Conservation (phyloP, 75 land plant species). For the Larix kaempferi region DNA sequence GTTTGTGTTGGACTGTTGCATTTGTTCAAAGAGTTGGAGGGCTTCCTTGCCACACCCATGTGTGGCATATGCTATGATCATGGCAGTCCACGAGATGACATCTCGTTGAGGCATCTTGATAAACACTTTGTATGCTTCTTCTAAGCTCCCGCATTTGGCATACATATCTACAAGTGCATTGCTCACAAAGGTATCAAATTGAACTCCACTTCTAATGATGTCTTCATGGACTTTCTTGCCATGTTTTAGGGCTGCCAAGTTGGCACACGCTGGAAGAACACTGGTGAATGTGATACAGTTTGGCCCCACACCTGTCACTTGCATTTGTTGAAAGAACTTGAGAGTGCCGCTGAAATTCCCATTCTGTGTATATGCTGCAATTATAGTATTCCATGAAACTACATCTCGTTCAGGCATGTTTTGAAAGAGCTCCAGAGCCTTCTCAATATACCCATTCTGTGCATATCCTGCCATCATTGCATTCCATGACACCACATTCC, state of each 20-base stretch:
- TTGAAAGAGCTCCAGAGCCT: not conserved
- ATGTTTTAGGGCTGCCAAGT: not conserved
- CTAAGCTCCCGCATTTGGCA: slow-evolving; percentile 11
- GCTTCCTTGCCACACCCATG: not conserved
- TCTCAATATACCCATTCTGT: not conserved
- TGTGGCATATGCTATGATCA: not conserved
- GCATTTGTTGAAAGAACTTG: slow-evolving; percentile 7
- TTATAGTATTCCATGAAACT: no score
- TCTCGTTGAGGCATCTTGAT: not conserved
- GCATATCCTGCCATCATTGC: slow-evolving; percentile 5
- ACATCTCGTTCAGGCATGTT: no score
- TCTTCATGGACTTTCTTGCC: slow-evolving; percentile 10
- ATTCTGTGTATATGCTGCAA: no score
- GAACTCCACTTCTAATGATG: slow-evolving; percentile 5
- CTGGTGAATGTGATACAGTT: not conserved
- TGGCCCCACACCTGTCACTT: not conserved
- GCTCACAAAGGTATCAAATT: not conserved
- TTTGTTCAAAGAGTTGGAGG: not conserved
- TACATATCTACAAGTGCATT: slow-evolving; percentile 8
- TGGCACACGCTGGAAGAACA: slow-evolving; percentile 8
- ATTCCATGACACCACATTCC: slow-evolving; percentile 8
- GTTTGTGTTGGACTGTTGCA: not conserved
- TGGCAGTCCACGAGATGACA: not conserved
- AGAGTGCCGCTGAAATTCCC: not conserved
- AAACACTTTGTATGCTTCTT: not conserved